Evolutionary conservation across 2,329 filamentous ascomycete species (phyloP).

Genomic region (Teratosphaeriaceae sp.): DNA sequence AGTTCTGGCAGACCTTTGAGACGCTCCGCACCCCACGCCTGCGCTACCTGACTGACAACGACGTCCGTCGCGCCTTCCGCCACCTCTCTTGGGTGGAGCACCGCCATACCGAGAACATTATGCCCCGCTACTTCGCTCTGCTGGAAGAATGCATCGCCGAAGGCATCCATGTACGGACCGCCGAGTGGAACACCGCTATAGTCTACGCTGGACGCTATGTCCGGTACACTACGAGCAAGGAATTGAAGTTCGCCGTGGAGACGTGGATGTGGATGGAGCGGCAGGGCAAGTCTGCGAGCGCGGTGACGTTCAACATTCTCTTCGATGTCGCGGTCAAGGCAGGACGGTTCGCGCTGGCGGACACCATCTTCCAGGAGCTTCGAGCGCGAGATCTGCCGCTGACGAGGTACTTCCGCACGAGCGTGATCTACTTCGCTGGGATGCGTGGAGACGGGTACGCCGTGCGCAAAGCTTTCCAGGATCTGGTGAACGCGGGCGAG

Average conservation of each 20-base stretch:
- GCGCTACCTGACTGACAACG: slow-evolving; percentile 40
- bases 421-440: slow-evolving; percentile 77
- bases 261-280: slow-evolving; percentile 90
- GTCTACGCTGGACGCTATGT: slow-evolving; percentile 70
- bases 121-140: slow-evolving; percentile 76
- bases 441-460: slow-evolving; percentile 65
- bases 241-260: slow-evolving; percentile 63
- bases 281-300: slow-evolving; percentile 57
- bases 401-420: slow-evolving; percentile 75
- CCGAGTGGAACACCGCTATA: slow-evolving; percentile 81
- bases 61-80: slow-evolving; percentile 59
- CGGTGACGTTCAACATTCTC: slow-evolving; percentile 87
- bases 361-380: slow-evolving; percentile 83
- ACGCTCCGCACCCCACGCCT: slow-evolving; percentile 48
- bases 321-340: slow-evolving; percentile 84
- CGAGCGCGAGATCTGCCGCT: slow-evolving; percentile 57
- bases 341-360: slow-evolving; percentile 74
- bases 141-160: slow-evolving; percentile 74
- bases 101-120: slow-evolving; percentile 49
- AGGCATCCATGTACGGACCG: slow-evolving; percentile 58
- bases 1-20: slow-evolving; percentile 48
- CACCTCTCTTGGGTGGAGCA: slow-evolving; percentile 57
- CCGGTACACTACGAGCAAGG: slow-evolving; percentile 48
- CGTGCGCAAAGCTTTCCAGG: slow-evolving; percentile 69
- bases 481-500: slow-evolving; percentile 78